phyloP scores from a whole-genome alignment of 2,329 filamentous ascomycete species.

The Stagonosporopsis rhizophila region DNA sequence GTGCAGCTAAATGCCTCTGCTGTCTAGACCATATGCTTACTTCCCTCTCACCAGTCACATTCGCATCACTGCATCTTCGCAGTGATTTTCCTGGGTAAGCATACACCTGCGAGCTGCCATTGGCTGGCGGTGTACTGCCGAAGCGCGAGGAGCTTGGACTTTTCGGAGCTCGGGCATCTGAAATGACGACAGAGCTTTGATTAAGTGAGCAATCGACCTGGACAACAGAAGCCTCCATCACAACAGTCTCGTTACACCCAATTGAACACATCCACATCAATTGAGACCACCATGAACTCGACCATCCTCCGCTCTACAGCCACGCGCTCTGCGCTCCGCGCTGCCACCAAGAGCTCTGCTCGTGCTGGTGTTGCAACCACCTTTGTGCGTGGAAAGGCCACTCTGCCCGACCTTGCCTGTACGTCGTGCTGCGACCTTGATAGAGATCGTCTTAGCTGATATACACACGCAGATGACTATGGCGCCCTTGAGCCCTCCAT shows the following conservation, averaged over 20 bases:
- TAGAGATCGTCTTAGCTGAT: slow-evolving; percentile 10
- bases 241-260: slow-evolving; percentile 16
- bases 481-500: slow-evolving; percentile 86
- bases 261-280: slow-evolving; percentile 30
- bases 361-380: slow-evolving; percentile 72
- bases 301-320: slow-evolving; percentile 75
- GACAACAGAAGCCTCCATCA: background rate
- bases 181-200: slow-evolving; percentile 38
- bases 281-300: slow-evolving; percentile 69
- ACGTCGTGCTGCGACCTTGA: slow-evolving; percentile 39
- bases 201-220: slow-evolving; percentile 13
- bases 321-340: slow-evolving; percentile 74
- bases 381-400: slow-evolving; percentile 87
- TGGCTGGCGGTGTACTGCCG: slow-evolving; percentile 19
- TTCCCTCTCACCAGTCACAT: background rate
- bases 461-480: slow-evolving; percentile 77
- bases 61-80: slow-evolving; percentile 13
- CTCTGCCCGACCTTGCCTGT: slow-evolving; percentile 87
- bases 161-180: slow-evolving; percentile 23
- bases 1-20: background rate
- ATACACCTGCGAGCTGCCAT: slow-evolving; percentile 17
- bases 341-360: slow-evolving; percentile 65
- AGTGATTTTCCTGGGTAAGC: slow-evolving; percentile 9
- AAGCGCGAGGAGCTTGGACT: slow-evolving; percentile 17
- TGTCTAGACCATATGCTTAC: background rate